Percentiles rank a stretch among this genome's conserved stretches.
These are phyloP conservation scores for Trypethelium eluteriae DNA, from an alignment of 495 filamentous ascomycete species.

Conservation along the genomic window DNA sequence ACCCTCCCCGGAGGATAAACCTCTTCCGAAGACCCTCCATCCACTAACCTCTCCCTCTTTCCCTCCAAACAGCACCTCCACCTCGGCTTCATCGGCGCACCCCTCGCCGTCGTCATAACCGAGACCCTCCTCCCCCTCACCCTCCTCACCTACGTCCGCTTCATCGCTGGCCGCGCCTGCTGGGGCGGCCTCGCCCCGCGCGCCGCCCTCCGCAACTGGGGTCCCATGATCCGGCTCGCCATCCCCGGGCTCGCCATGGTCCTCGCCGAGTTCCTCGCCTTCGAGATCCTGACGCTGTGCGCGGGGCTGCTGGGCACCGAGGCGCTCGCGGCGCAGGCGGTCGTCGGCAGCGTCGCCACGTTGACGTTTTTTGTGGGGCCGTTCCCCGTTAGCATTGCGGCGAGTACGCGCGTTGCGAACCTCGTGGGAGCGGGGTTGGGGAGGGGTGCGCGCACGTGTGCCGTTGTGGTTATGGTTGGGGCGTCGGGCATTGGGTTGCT, in stretches of 20 bases:
- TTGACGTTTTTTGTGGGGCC: conserved; percentile 36
- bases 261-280: conserved; percentile 74
- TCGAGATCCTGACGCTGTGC: conserved; percentile 49
- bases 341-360: conserved; percentile 45
- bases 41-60: background rate
- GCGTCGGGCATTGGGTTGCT: conserved; percentile 64
- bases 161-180: conserved; percentile 51
- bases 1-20: background rate
- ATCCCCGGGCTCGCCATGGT: conserved; percentile 86
- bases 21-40: background rate
- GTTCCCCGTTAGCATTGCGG: conserved; percentile 37
- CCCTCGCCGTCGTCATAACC: conserved; percentile 73
- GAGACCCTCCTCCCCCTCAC: conserved; percentile 72
- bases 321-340: conserved; percentile 57
- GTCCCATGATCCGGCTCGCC: conserved; percentile 76
- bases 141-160: conserved; percentile 62
- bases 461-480: conserved; percentile 46
- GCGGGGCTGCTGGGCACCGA: conserved; percentile 43
- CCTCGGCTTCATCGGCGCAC: conserved; percentile 77
- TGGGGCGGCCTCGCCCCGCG: conserved; percentile 70
- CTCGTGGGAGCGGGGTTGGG: conserved; percentile 36
- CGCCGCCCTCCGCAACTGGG: conserved; percentile 70
- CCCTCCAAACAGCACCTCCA: conserved; percentile 45
- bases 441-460: conserved; percentile 33
- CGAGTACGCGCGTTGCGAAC: conserved; percentile 38